These are phyloP conservation scores for Podila horticola DNA, from an alignment of 192 early-diverging fungal genomes.

Conservation along the genomic window DNA sequence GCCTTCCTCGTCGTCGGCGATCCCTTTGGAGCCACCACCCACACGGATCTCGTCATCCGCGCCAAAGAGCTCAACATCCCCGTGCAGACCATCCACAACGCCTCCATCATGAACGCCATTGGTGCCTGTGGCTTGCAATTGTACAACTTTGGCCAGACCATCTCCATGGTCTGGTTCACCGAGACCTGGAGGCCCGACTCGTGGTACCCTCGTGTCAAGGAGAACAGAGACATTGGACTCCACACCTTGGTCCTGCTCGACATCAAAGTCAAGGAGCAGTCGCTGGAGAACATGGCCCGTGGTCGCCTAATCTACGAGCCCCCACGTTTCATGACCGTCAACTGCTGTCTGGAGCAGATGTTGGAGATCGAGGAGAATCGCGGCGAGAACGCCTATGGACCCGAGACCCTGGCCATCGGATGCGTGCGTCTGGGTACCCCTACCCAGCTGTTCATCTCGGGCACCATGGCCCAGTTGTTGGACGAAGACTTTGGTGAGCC, in stretches of 20 bases:
- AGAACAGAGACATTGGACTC: conserved; percentile 84
- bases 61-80: conserved; percentile 88
- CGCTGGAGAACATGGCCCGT: conserved; percentile 93
- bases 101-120: conserved; percentile 99
- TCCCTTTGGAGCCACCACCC: conserved; percentile 97
- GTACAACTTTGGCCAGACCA: conserved; percentile 98
- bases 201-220: conserved; percentile 93
- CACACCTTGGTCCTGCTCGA: conserved; percentile 96
- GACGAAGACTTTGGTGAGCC: conserved; percentile 92
- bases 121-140: conserved; percentile 96
- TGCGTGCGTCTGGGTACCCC: conserved; percentile 89
- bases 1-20: conserved; percentile 98
- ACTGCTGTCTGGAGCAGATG: conserved; percentile 92
- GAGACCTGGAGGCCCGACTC: conserved; percentile 97
- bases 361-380: conserved; percentile 91
- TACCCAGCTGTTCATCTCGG: conserved; percentile 83
- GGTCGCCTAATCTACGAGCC: conserved; percentile 96
- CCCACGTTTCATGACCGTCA: conserved; percentile 97
- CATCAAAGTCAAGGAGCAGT: conserved; percentile 99
- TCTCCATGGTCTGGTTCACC: conserved; percentile 98
- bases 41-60: conserved; percentile 95
- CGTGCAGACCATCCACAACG: conserved; percentile 96
- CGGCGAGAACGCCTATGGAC: conserved; percentile 76
- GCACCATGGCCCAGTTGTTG: conserved; percentile 87
- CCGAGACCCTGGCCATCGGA: conserved; percentile 88